Evolutionary conservation across 2,329 filamentous ascomycete genomes (phyloP), one percentile per base, ranked within the genome.

Genomic region (Helotiales sp.): DNA sequence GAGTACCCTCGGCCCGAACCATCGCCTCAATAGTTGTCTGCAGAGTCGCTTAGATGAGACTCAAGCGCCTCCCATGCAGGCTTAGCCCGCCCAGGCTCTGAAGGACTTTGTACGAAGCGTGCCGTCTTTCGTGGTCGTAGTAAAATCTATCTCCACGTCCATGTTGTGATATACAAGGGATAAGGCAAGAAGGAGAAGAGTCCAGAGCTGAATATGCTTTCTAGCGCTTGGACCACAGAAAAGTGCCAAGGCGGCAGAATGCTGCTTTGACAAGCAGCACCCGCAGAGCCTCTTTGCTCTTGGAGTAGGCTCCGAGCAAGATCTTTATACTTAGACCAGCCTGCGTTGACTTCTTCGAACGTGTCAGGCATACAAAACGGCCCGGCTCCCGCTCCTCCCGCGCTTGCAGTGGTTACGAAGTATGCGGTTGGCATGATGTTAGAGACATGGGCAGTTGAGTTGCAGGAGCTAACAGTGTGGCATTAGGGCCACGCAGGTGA

Each of bases 371-470:
- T 57, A 36, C 25, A 27, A 49, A 58, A 55, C 63, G 58, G 63
- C 52, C 60, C n/a, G n/a, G n/a, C n/a, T n/a, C n/a, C n/a, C 63
- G 63, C 56, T 60, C 58, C 33, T 61, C 54, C 61, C 61, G 58
- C 54, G 17, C 42, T 55, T 61, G 56, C 60, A 64, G 57, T 58
- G 30, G 54, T 24, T 40, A n/a, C n/a, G n/a, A n/a, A n/a, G n/a
- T 54, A 49, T 57, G 60, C 55, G 54, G 52, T 30, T 36, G 47
- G 48, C 36, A 44, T 56, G 38, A 58, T 60, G 57, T 55, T 22
- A 44, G 27, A 9, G 40, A 44, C n/a, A 44, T 27, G 9, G 27
- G 27, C 40, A 44, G n/a, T 33, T 49, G 38, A 34, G 30, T n/a
- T 40, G 48, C 40, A 53, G 29, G 47, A 31, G 49, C 52, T 57